phyloP scores from a whole-genome alignment of 768 basidiomycete genomes.

The Hydnum rufescens region DNA sequence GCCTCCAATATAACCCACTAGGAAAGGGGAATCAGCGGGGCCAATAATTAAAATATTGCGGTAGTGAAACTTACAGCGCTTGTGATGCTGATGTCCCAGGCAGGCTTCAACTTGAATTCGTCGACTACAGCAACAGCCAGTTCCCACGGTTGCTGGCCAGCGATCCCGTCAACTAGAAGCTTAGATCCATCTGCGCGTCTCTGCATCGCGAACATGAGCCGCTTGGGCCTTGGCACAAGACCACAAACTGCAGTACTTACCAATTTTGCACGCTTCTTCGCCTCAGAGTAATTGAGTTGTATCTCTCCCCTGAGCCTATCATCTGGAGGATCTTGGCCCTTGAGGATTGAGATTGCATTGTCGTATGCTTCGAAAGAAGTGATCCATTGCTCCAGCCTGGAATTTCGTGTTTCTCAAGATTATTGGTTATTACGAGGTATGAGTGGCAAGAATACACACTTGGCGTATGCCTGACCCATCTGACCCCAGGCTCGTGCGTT shows the following conservation, averaged over 20 bases:
- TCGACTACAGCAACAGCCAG: neutral
- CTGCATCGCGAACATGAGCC: neutral
- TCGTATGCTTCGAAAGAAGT: constrained; percentile 1
- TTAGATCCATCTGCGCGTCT: neutral
- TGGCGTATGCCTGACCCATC: neutral
- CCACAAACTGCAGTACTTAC: neutral
- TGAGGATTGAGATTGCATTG: neutral
- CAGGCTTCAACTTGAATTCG: neutral
- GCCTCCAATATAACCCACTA: constrained; percentile 2
- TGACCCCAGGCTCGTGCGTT: neutral
- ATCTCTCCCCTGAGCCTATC: neutral
- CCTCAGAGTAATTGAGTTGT: neutral
- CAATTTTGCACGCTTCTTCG: neutral
- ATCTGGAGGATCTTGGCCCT: neutral
- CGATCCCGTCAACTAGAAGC: neutral
- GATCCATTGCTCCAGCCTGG: constrained; percentile 2
- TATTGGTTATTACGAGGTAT: neutral
- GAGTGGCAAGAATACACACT: neutral
- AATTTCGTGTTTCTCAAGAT: neutral
- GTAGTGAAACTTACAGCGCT: constrained; percentile 3
- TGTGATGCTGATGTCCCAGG: neutral
- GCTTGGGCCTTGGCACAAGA: neutral
- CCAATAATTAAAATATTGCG: neutral
- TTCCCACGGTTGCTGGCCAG: neutral
- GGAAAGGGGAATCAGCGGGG: too few species aligned